Conservation (phyloP, 1,284 basidiomycete genomes). For the Papiliotrema terrestris region DNA sequence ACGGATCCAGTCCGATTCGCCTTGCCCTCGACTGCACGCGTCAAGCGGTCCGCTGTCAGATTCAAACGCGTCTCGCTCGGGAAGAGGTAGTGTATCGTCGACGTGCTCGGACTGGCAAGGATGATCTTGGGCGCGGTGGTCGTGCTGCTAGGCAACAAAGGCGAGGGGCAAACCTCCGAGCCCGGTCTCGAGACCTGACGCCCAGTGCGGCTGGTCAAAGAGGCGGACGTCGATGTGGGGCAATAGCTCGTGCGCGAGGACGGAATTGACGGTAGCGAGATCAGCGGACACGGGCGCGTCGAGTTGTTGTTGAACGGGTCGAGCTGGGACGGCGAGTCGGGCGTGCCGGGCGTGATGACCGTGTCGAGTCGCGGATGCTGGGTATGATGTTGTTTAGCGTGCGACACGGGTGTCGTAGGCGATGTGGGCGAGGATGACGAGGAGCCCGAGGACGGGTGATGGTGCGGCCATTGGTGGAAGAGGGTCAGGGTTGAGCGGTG, state of each 20-base stretch:
- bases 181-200: no score
- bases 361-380: neutral
- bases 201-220: no score
- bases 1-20: neutral
- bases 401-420: neutral
- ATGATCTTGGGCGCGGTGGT: conserved; percentile 18
- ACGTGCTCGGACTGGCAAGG: conserved; percentile 21
- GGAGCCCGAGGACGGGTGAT: no score
- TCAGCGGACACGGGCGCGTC: conserved; percentile 12
- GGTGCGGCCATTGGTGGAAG: conserved; percentile 4
- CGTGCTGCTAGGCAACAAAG: no score
- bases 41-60: neutral
- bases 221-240: no score
- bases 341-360: conserved; percentile 4
- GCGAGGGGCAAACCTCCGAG: no score
- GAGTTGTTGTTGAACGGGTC: conserved; percentile 19
- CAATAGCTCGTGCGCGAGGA: neutral
- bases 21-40: neutral
- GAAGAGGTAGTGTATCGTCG: conserved; percentile 25
- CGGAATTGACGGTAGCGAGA: neutral
- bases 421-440: neutral
- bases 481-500: conserved; percentile 8
- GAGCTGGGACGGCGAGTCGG: conserved; percentile 8
- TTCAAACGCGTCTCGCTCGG: conserved; percentile 8
- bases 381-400: neutral